Percentiles rank a stretch among this genome's conserved stretches.
These are phyloP conservation scores for Zalaria sp. DNA, from an alignment of 2,329 filamentous ascomycete genomes.

Conservation along the genomic window DNA sequence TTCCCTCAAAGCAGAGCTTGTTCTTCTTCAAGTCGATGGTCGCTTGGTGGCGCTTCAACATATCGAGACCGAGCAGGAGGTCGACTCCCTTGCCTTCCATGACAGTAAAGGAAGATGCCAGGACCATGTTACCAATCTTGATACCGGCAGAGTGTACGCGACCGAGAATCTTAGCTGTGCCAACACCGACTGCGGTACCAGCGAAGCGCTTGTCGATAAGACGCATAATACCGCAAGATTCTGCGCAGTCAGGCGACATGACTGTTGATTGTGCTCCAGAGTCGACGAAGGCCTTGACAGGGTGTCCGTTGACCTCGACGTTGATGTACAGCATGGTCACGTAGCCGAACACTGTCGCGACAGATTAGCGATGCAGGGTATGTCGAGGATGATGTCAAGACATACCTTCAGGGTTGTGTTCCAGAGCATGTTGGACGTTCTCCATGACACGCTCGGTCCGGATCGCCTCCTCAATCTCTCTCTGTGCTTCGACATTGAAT, in stretches of 20 bases:
- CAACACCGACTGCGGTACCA: constrained; percentile 83
- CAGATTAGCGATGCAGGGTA: constrained; percentile 2
- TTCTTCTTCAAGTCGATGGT: constrained; percentile 78
- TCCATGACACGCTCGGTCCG: constrained; percentile 87
- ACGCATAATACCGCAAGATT: constrained; percentile 89
- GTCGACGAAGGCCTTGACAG: constrained; percentile 91
- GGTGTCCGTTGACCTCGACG: constrained; percentile 84
- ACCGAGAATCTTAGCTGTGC: constrained; percentile 85
- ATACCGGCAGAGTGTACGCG: constrained; percentile 93
- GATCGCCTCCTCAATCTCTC: constrained; percentile 92
- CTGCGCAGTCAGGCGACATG: constrained; percentile 90
- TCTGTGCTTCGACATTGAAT: constrained; percentile 84
- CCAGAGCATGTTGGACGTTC: constrained; percentile 91
- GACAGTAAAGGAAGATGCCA: constrained; percentile 93
- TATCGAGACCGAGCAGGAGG: constrained; percentile 82
- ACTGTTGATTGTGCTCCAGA: constrained; percentile 96
- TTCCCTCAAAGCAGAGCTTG: constrained; percentile 73
- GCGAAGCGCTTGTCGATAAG: constrained; percentile 86
- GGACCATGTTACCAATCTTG: constrained; percentile 72
- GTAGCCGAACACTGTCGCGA: constrained; percentile 63
- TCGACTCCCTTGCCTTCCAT: constrained; percentile 99
- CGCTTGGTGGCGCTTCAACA: constrained; percentile 92
- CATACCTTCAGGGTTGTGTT: constrained; percentile 90
- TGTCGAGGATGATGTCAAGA: neutral
- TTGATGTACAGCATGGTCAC: constrained; percentile 96